Conservation (phyloP, 495 filamentous ascomycete species). For the Cercophora newfieldiana region DNA sequence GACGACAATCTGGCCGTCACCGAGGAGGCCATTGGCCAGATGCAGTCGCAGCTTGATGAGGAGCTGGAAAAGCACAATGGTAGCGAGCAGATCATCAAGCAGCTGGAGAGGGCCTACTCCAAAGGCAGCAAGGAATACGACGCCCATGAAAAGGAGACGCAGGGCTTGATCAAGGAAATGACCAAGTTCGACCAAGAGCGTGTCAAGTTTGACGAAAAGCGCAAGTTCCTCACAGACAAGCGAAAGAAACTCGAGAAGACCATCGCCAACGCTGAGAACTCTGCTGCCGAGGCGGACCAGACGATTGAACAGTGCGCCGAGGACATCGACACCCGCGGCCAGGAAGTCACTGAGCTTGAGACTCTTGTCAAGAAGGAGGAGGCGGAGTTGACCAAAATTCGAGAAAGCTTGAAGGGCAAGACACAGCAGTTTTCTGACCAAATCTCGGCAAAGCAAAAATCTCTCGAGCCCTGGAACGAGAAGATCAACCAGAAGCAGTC, state of each 20-base stretch:
- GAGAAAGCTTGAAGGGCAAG: conserved; percentile 87
- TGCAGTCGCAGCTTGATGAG: conserved; percentile 82
- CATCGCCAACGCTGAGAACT: conserved; percentile 61
- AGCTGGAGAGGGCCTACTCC: conserved; percentile 82
- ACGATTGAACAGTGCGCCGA: conserved; percentile 72
- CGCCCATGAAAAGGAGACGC: conserved; percentile 75
- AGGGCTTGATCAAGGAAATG: conserved; percentile 82
- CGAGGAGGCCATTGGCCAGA: conserved; percentile 83
- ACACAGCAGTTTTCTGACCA: conserved; percentile 92
- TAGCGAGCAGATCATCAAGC: conserved; percentile 87
- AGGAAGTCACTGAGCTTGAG: conserved; percentile 72
- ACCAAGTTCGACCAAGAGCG: conserved; percentile 91
- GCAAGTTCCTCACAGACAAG: conserved; percentile 86
- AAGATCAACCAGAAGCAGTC: conserved; percentile 96
- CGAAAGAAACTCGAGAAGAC: conserved; percentile 93
- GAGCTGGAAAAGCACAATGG: conserved; percentile 92
- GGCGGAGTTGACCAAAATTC: conserved; percentile 72
- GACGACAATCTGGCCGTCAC: conserved; percentile 85
- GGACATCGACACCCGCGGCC: conserved; percentile 73
- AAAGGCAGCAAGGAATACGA: conserved; percentile 78
- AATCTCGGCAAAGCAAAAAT: conserved; percentile 88
- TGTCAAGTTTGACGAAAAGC: conserved; percentile 97
- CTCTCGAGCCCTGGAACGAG: conserved; percentile 92
- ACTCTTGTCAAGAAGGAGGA: conserved; percentile 74
- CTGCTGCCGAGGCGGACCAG: conserved; percentile 71